A percentile compares a stretch with the other conserved stretches of the same genome.
phyloP scores from a whole-genome alignment of 371 early-diverging fungal genomes.

The Mucor saturninus region DNA sequence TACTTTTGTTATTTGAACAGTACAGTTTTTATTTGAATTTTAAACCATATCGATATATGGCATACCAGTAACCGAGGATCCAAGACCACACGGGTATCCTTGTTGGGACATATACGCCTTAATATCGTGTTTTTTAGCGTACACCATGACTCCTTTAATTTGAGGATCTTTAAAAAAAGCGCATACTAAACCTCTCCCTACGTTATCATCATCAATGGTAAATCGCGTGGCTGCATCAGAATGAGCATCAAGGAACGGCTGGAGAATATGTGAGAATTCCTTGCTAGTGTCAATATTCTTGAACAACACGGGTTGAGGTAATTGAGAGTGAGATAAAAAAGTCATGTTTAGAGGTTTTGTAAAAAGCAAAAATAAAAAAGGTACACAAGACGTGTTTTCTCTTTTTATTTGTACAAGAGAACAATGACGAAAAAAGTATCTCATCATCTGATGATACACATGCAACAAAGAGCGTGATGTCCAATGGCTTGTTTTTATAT shows the following conservation, averaged over 20 bases:
- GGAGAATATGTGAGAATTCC: not conserved
- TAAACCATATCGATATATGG: no score
- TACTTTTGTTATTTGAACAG: no score
- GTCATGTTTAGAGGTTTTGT: not conserved
- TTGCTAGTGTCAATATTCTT: not conserved
- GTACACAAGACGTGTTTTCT: not conserved
- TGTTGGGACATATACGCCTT: slow-evolving; percentile 1
- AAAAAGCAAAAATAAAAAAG: not conserved
- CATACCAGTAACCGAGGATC: not conserved
- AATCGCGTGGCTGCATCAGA: not conserved
- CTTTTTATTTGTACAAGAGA: no score
- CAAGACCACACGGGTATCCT: slow-evolving; percentile 1
- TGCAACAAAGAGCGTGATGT: no score
- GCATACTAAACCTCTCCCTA: slow-evolving; percentile 6
- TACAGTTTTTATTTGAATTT: no score
- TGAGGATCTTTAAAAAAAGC: not conserved
- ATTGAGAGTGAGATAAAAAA: slow-evolving; percentile 1
- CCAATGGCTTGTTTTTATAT: no score
- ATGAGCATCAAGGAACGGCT: slow-evolving; percentile 4
- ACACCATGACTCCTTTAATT: slow-evolving; percentile 10
- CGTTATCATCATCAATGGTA: slow-evolving; percentile 12
- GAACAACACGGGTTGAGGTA: slow-evolving; percentile 5
- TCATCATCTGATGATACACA: no score
- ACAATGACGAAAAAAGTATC: no score
- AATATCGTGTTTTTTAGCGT: slow-evolving; percentile 3